phyloP scores from a whole-genome alignment of 306 rosid genomes.

The Lotus japonicus region DNA sequence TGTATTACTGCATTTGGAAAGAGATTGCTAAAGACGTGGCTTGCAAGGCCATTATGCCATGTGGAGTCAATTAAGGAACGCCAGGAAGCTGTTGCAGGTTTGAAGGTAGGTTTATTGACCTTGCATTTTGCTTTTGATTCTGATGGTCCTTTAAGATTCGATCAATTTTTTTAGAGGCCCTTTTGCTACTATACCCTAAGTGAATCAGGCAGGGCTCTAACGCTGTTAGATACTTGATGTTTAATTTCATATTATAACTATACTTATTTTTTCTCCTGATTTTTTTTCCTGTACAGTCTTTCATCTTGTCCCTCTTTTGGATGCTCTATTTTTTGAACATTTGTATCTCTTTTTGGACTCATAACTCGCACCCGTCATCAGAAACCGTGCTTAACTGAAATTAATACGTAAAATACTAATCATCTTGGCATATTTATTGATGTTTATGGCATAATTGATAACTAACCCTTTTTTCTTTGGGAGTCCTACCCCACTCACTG shows the following conservation, averaged over 20 bases:
- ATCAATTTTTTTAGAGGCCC: neutral
- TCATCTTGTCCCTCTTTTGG: neutral
- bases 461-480: neutral
- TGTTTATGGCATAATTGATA: neutral
- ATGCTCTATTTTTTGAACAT: neutral
- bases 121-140: slow-evolving; percentile 17
- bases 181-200: neutral
- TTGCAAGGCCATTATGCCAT: slow-evolving; percentile 81
- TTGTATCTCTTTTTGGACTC: neutral
- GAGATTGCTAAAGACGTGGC: slow-evolving; percentile 89
- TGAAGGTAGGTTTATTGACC: slow-evolving; percentile 49
- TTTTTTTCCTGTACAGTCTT: neutral
- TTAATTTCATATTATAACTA: neutral
- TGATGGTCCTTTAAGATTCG: neutral
- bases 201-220: slow-evolving; percentile 7
- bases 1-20: slow-evolving; percentile 95
- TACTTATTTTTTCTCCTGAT: neutral
- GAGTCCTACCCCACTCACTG: neutral
- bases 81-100: slow-evolving; percentile 71
- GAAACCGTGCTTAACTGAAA: neutral
- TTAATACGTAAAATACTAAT: neutral
- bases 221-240: neutral
- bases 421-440: neutral
- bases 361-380: neutral
- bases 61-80: slow-evolving; percentile 70